A percentile compares a stretch with the other conserved stretches of the same genome.
phyloP scores from a whole-genome alignment of 2,329 filamentous ascomycete species.

The Davidsoniella neocaledoniae region DNA sequence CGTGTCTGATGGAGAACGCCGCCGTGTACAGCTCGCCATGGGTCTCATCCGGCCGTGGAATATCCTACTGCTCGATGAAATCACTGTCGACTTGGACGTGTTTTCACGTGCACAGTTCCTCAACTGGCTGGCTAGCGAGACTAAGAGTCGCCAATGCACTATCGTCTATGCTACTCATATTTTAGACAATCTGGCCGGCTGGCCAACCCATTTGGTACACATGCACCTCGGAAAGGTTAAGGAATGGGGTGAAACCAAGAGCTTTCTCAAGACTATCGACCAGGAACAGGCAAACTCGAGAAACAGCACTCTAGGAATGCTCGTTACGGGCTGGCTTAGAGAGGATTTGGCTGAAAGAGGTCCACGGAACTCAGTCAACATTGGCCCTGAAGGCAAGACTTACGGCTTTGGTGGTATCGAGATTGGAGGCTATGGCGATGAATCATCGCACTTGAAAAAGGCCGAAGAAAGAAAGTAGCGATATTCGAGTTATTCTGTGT shows the following conservation, averaged over 20 bases:
- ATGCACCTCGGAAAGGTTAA: slow-evolving; percentile 83
- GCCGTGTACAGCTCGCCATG: slow-evolving; percentile 92
- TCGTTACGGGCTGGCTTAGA: slow-evolving; percentile 77
- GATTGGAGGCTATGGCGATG: slow-evolving; percentile 41
- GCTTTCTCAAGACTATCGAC: slow-evolving; percentile 42
- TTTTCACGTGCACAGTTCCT: slow-evolving; percentile 74
- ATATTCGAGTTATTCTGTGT: too few relatives aligned
- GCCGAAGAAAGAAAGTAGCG: not conserved
- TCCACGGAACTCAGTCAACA: slow-evolving; percentile 44
- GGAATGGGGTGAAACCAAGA: slow-evolving; percentile 63
- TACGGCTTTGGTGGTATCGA: slow-evolving; percentile 36
- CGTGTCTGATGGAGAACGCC: slow-evolving; percentile 79
- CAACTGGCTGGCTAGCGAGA: slow-evolving; percentile 72
- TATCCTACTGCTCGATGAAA: slow-evolving; percentile 82
- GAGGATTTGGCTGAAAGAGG: slow-evolving; percentile 66
- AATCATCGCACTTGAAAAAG: slow-evolving; percentile 21
- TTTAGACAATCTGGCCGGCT: slow-evolving; percentile 80
- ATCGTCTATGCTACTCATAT: slow-evolving; percentile 98
- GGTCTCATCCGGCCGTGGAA: slow-evolving; percentile 82
- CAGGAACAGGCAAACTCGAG: slow-evolving; percentile 29
- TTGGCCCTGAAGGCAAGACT: slow-evolving; percentile 45
- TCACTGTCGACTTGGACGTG: slow-evolving; percentile 90
- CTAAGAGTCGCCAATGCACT: slow-evolving; percentile 63
- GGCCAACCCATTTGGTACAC: slow-evolving; percentile 91
- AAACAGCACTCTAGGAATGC: slow-evolving; percentile 70